Percentiles rank a stretch among this genome's conserved stretches.
Conservation (phyloP, 768 basidiomycete species). For the Lactarius evosmus region DNA sequence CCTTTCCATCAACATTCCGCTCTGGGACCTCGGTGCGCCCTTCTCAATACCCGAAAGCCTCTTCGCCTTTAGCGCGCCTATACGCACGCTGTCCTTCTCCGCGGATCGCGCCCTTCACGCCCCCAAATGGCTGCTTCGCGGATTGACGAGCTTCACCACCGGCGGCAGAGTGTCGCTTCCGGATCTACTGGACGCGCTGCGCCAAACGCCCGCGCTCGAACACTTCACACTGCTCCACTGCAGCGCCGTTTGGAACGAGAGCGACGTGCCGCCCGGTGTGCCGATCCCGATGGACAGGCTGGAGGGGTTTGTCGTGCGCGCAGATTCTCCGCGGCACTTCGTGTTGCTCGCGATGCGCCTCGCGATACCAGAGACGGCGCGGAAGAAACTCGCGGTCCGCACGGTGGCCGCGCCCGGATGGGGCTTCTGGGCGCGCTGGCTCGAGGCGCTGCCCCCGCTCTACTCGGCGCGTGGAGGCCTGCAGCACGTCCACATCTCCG, state of each 20-base stretch:
- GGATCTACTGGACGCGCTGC: conserved; percentile 8
- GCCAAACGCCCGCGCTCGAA: conserved; percentile 6
- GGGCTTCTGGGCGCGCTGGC: conserved; percentile 4
- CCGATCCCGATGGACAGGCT: conserved; percentile 10
- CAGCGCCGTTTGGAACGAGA: conserved; percentile 4
- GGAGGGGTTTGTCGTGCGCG: conserved; percentile 8
- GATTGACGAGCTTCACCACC: conserved; percentile 7
- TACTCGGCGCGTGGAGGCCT: conserved; percentile 2
- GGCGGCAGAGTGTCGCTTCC: background rate
- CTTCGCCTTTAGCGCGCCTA: background rate
- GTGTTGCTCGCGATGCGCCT: conserved; percentile 12
- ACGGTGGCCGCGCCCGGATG: conserved; percentile 3
- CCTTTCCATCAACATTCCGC: conserved; percentile 7
- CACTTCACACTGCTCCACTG: conserved; percentile 10
- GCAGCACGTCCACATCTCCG: conserved; percentile 14
- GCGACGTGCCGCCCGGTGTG: background rate
- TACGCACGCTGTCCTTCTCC: conserved; percentile 13
- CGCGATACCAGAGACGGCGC: background rate
- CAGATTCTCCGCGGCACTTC: conserved; percentile 18
- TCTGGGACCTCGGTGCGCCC: conserved; percentile 11
- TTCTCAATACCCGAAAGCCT: conserved; percentile 8
- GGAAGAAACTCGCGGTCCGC: conserved; percentile 7
- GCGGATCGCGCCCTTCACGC: conserved; percentile 5
- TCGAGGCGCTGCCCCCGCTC: conserved; percentile 6
- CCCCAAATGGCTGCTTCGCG: conserved; percentile 10